Evolutionary conservation across 2,329 filamentous ascomycete genomes (phyloP).

Genomic region (Diplodia corticola): DNA sequence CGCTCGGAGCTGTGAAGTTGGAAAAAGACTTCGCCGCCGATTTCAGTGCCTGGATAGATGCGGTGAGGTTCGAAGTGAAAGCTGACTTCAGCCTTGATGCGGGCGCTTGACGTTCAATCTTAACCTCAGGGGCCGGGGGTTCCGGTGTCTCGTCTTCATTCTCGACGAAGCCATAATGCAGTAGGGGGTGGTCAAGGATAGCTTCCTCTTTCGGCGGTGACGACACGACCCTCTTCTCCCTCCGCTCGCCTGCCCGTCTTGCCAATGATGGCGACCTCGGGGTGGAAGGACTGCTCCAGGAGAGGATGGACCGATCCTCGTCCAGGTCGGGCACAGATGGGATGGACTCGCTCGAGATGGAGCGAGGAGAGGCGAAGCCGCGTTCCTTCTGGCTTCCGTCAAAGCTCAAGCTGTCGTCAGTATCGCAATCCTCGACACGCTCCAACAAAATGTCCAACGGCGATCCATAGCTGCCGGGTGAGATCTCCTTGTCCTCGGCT

Average conservation of each 20-base stretch:
- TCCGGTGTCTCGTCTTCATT: slow-evolving; percentile 37
- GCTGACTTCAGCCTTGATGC: slow-evolving; percentile 42
- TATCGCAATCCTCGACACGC: slow-evolving; percentile 50
- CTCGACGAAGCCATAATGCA: slow-evolving; percentile 39
- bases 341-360: slow-evolving; percentile 59
- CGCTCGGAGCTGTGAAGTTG: slow-evolving; percentile 54
- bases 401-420: slow-evolving; percentile 41
- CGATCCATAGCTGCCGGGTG: slow-evolving; percentile 45
- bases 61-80: slow-evolving; percentile 65
- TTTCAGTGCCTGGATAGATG: slow-evolving; percentile 62
- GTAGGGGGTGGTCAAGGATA: slow-evolving; percentile 58
- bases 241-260: slow-evolving; percentile 39
- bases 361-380: slow-evolving; percentile 46
- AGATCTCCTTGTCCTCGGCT: slow-evolving; percentile 45
- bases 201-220: slow-evolving; percentile 55
- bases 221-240: slow-evolving; percentile 49
- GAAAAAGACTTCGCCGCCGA: slow-evolving; percentile 62
- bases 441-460: slow-evolving; percentile 58
- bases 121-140: slow-evolving; percentile 32
- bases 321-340: slow-evolving; percentile 54
- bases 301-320: slow-evolving; percentile 50
- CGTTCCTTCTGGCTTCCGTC: slow-evolving; percentile 43
- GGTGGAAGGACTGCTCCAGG: slow-evolving; percentile 41
- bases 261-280: slow-evolving; percentile 31
- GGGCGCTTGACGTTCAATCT: slow-evolving; percentile 25